Evolutionary conservation across 1,139 yeast species (phyloP), one percentile per base, ranked within the genome.

Genomic region (Sugiyamaella japonica): DNA sequence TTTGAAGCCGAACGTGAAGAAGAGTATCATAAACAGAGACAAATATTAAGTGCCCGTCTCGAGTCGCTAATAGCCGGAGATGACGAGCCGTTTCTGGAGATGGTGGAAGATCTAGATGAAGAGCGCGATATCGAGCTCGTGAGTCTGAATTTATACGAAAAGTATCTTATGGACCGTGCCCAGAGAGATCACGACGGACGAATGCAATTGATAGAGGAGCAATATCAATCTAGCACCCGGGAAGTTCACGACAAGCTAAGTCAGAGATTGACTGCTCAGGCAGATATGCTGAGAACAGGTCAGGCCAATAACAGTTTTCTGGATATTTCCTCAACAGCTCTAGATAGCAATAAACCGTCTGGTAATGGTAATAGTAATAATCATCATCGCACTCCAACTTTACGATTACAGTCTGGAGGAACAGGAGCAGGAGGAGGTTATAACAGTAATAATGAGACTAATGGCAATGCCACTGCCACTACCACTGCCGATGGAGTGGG

Each of bases 111-210:
- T 62, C 71, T 87, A 43, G 95, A 89, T 65, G 97, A 90, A 63
- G 74, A 73, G 49, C 76, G 98, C 52, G 99, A 93, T 70, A 79
- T 81, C 59, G 96, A 89, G 63, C 77, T 93, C 51, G 83, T 90
- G 41, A 79, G 88, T 63, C 76, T 91, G 50, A 75, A 89, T 49
- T 74, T 89, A 36, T 86, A 89, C 81, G 96, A 90, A 68, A 86
- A 86, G 68, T 91, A 86, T 70, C 86, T 89, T 67, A 86, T 89
- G 7, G 81, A 82, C 55, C 76, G 91, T 55, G 85, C 89, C 28
- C 86, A 87, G 62, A 77, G 78, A 43, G 93, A 88, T 67, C 88
- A 88, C 68, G 81, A 83, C 59, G 84, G 83, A 54, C 97, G 89
- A 61, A 79, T 89, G 50, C 81, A 77, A 39, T 78, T 77, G 56